Conservation (phyloP, 768 basidiomycete genomes). For the Cystofilobasidium macerans region DNA sequence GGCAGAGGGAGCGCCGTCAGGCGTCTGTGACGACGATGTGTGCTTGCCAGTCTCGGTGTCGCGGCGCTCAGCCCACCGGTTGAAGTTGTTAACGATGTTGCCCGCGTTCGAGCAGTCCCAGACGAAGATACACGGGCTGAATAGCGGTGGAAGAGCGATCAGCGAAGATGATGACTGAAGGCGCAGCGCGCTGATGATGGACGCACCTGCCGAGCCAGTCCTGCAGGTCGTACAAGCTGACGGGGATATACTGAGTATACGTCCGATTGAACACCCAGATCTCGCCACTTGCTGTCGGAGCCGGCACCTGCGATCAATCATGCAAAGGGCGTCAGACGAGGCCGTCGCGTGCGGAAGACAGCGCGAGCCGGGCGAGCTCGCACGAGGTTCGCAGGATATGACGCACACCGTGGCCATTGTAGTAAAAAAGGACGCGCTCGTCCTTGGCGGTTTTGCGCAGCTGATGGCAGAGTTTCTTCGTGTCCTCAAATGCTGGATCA, state of each 20-base stretch:
- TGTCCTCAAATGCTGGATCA: conserved; percentile 88
- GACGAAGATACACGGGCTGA: conserved; percentile 84
- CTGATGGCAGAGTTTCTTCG: conserved; percentile 71
- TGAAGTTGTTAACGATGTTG: conserved; percentile 81
- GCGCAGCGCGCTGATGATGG: background rate
- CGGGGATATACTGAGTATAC: conserved; percentile 97
- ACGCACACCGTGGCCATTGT: conserved; percentile 93
- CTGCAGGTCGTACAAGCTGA: conserved; percentile 86
- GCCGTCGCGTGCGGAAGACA: background rate
- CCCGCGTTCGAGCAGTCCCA: conserved; percentile 99
- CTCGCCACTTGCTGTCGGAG: conserved; percentile 80
- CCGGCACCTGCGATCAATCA: conserved; percentile 9
- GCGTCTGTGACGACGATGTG: background rate
- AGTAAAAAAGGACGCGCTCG: conserved; percentile 89
- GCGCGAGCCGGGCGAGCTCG: background rate
- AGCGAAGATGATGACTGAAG: background rate
- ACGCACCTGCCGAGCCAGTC: conserved; percentile 61
- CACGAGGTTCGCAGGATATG: background rate
- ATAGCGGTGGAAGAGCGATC: background rate
- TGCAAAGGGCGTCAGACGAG: background rate
- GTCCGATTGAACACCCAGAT: conserved; percentile 97
- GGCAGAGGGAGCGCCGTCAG: conserved; percentile 4
- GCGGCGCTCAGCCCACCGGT: conserved; percentile 42
- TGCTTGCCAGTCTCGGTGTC: conserved; percentile 36
- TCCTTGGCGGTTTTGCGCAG: conserved; percentile 81